phyloP scores from a whole-genome alignment of 768 basidiomycete genomes.

The Pleurotus salmoneostramineus region DNA sequence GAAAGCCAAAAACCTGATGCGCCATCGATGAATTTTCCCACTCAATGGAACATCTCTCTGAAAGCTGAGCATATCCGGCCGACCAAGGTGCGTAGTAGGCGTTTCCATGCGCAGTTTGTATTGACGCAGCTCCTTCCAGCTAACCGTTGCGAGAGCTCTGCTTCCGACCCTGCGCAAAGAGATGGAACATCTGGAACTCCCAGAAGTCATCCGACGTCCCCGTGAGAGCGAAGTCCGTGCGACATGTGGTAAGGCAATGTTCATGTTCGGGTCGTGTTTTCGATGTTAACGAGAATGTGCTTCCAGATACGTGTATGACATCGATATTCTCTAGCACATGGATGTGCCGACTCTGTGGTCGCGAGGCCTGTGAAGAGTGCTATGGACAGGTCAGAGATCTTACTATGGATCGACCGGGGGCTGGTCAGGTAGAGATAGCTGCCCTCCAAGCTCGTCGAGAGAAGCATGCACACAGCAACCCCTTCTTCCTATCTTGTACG shows the following conservation, averaged over 20 bases:
- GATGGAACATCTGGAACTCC: constrained; percentile 50
- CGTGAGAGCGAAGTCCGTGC: constrained; percentile 81
- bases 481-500: constrained; percentile 72
- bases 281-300: constrained; percentile 1
- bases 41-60: constrained; percentile 61
- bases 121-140: constrained; percentile 30
- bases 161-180: constrained; percentile 66
- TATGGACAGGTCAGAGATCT: constrained; percentile 64
- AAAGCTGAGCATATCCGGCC: constrained; percentile 44
- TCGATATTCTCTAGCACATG: constrained; percentile 88
- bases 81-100: constrained; percentile 48
- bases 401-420: constrained; percentile 48
- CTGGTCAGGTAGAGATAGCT: constrained; percentile 42
- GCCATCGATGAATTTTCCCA: constrained; percentile 62
- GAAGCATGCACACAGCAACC: constrained; percentile 60
- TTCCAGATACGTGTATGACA: constrained; percentile 86
- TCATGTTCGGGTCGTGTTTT: background rate
- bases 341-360: constrained; percentile 89
- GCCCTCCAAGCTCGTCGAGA: constrained; percentile 51
- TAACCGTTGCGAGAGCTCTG: constrained; percentile 63
- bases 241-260: constrained; percentile 64
- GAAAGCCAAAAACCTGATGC: constrained; percentile 57
- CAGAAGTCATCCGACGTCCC: constrained; percentile 64
- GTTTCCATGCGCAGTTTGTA: constrained; percentile 4
- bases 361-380: constrained; percentile 87